Percentiles rank a stretch among this genome's conserved stretches.
These are phyloP conservation scores for Dittrichia graveolens DNA, from an alignment of 129 eudicot genomes.

Conservation along the genomic window DNA sequence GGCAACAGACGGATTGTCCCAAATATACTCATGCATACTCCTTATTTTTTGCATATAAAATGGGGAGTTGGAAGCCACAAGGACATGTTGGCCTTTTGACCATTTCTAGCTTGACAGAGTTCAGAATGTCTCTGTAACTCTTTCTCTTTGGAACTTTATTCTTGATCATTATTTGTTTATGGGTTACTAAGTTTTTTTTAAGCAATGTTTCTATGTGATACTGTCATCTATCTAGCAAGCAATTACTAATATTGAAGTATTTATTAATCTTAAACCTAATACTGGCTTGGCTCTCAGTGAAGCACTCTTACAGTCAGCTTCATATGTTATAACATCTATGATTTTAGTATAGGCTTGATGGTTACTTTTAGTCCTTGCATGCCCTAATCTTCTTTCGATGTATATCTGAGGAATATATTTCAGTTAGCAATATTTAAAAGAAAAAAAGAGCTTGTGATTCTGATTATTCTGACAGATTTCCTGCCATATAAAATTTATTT, in stretches of 20 bases:
- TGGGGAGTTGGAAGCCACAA: neutral
- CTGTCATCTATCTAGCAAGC: neutral
- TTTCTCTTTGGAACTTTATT: neutral
- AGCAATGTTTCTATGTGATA: neutral
- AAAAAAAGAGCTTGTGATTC: slow-evolving; percentile 8
- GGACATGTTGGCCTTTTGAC: neutral
- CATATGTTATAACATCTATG: slow-evolving; percentile 18
- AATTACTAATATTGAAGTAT: neutral
- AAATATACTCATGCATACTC: neutral
- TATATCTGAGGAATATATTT: neutral
- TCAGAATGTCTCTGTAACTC: neutral
- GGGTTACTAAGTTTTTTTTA: neutral
- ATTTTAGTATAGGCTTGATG: slow-evolving; percentile 12
- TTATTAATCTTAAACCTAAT: neutral
- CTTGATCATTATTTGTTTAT: neutral
- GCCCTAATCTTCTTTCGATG: slow-evolving; percentile 4
- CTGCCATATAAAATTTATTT: slow-evolving; percentile 8
- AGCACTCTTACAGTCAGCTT: slow-evolving; percentile 1
- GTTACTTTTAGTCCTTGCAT: neutral
- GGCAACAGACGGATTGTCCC: neutral
- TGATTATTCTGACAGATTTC: neutral
- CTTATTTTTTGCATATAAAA: neutral
- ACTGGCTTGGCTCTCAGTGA: neutral
- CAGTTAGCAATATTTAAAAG: neutral
- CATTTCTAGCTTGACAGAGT: neutral